A percentile compares a stretch with the other conserved stretches of the same genome.
phyloP scores from a whole-genome alignment of 73 alveolate genomes.

The Uronychia setigera region DNA sequence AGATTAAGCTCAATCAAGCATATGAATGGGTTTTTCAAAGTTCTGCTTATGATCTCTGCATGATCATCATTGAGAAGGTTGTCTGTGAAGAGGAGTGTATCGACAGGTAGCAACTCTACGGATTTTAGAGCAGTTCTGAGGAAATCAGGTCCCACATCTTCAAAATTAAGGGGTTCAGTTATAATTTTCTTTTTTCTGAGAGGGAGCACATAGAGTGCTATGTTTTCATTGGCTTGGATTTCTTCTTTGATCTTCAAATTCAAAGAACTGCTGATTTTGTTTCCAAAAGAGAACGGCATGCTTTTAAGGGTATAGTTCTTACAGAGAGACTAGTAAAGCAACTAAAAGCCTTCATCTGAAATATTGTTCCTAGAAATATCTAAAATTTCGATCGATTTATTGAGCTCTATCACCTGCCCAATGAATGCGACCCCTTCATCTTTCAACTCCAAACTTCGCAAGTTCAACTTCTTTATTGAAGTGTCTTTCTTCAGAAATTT shows the following conservation, averaged over 20 bases:
- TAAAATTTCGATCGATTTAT: not conserved
- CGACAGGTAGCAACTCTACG: not conserved
- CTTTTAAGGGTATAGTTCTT: not conserved
- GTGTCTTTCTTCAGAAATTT: not conserved
- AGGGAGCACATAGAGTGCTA: not conserved
- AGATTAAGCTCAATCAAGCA: not conserved
- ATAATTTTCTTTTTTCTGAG: slow-evolving; percentile 6
- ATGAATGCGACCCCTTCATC: not conserved
- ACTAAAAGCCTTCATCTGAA: not conserved
- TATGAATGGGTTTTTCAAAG: not conserved
- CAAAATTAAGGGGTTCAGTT: slow-evolving; percentile 13
- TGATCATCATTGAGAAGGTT: not conserved
- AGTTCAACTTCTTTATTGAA: not conserved
- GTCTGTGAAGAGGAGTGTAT: not conserved
- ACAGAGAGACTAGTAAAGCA: not conserved
- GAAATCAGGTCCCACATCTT: slow-evolving; percentile 35
- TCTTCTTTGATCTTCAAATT: not conserved
- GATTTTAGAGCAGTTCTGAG: slow-evolving; percentile 40
- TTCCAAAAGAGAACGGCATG: not conserved
- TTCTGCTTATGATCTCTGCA: not conserved
- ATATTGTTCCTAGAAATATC: slow-evolving; percentile 5
- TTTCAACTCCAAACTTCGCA: not conserved
- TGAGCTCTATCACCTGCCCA: not conserved
- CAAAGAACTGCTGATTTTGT: not conserved
- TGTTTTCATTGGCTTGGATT: not conserved